Base-by-base conservation (phyloP, 495 filamentous ascomycete genomes). In the Talaromyces stipitatus region DNA sequence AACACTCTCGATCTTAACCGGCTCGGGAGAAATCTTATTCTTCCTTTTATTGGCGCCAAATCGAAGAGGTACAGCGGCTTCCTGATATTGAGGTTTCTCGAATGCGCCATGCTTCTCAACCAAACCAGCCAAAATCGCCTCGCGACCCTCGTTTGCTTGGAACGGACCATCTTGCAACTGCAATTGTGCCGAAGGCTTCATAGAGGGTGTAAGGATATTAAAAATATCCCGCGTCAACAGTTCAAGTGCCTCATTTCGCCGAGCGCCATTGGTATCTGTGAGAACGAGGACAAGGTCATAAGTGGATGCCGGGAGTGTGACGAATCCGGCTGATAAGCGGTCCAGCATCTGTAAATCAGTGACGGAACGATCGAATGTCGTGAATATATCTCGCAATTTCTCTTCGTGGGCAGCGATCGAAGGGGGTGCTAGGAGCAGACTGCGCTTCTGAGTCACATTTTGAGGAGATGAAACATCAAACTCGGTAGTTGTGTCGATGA, bases 341-440 rank as follows among this genome's bases (percentile, higher is more conserved):
- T 99, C 94, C 55, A 99, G 89, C 94, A 99, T 99, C 67, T 97
- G 95, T 36, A 99, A 78, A 67, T 99, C 94, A 50, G 90, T 91
- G 30, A 78, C 72, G 56, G 75, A 69, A 63, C 89, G 87, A 66
- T 90, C 82, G 71, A 89, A 82, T 33, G 83, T 75, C 23, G 76
- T 75, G 61, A 86, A 79, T 30, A 85, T 67, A 30, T 66, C 69
- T 36, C 82, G 69, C 48, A 90, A 72, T 63, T 78, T 78, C 28
- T 83, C 78, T 12, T 85, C 84, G 60, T 86, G 83, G 9, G 85
- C 78, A 41, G 87, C 80, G 50, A 90, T 78, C 22, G 87, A 88
- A n/a, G 87, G 86, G 16, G 87, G 87, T 14, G 85, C 84, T 54
- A 90, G 81, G 41, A 90, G 78, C 56, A 90, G 82, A 8, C 79